Percentiles rank a stretch among this genome's conserved stretches.
phyloP scores from a whole-genome alignment of 345 rosid species.

The Eucalyptus marginata region DNA sequence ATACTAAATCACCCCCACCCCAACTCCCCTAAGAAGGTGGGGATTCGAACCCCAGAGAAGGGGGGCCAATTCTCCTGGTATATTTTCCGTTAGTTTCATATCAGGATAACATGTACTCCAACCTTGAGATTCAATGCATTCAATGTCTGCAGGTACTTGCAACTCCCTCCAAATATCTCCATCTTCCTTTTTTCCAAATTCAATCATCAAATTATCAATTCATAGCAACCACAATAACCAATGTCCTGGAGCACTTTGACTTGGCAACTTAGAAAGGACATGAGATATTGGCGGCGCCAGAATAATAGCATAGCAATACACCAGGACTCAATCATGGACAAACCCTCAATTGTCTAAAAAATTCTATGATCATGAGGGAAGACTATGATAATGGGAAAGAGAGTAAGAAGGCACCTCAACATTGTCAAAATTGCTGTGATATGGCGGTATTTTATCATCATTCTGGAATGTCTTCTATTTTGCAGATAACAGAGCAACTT shows the following conservation, averaged over 20 bases:
- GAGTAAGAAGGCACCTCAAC: neutral
- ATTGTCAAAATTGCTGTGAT: neutral
- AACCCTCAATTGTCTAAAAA: neutral
- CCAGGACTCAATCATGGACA: neutral
- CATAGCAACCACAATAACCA: neutral
- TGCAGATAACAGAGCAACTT: neutral
- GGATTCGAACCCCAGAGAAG: too few relatives aligned
- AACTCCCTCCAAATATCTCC: neutral
- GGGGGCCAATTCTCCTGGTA: neutral
- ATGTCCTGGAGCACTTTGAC: neutral
- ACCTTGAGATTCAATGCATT: too few relatives aligned
- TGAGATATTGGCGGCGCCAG: neutral
- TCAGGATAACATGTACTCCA: neutral
- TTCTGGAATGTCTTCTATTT: neutral
- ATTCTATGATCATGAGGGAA: neutral
- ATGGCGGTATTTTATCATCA: neutral
- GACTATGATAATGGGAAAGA: neutral
- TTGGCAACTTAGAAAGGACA: neutral
- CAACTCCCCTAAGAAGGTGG: too few relatives aligned
- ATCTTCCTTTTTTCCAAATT: neutral
- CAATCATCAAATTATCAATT: neutral
- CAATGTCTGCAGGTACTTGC: neutral
- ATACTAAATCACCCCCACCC: too few relatives aligned
- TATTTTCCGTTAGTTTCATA: neutral
- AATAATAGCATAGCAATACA: neutral